Evolutionary conservation across 2,329 filamentous ascomycete genomes (phyloP), one percentile per base, ranked within the genome.

Genomic region (Aschersonia sp.): DNA sequence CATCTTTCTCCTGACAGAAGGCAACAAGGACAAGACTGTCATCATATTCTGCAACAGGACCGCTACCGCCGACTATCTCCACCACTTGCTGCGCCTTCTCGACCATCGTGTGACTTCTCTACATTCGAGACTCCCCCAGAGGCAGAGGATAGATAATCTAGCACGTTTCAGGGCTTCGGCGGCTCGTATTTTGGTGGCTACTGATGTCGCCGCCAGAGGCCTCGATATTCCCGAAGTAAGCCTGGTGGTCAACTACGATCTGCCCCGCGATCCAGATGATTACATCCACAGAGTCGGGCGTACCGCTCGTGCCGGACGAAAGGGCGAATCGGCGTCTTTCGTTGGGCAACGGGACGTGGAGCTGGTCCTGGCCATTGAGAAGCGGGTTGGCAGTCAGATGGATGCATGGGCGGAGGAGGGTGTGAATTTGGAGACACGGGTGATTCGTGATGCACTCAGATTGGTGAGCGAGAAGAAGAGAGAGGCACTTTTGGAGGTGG

Each of bases 11-110:
- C 76, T 81, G 29, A 97, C 91, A 0, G 80, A 84, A 31, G 71
- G 65, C 52, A 96, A 96, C 63, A 62, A 76, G 38, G 71, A 78
- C 41, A 91, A 86, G 66, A 84, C 84, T 1, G 75, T 83, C 58
- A 96, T 98, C 59, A 82, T 98, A 52, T 98, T 98, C 71, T 89
- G 85, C 72, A 98, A 98, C 68, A 80, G 88, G 45, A 94, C 89
- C 1, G 75, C 80, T 47, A 96, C 91, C 0, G 91, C 92, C 7
- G 86, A 91, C 55, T 80, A 92, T 50, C 75, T 98, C 4, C 89
- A 96, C 59, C 87, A 95, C 61, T 76, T 94, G 48, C 76, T 98
- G 9, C 84, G 89, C 32, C 74, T 89, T 5, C 80, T 98, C 12
- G 81, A 83, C 40, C 92, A 98, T 70, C 81, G 89, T 47, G 89